Conservation (phyloP, 495 filamentous ascomycete genomes). For the Aspergillus haitiensis region DNA sequence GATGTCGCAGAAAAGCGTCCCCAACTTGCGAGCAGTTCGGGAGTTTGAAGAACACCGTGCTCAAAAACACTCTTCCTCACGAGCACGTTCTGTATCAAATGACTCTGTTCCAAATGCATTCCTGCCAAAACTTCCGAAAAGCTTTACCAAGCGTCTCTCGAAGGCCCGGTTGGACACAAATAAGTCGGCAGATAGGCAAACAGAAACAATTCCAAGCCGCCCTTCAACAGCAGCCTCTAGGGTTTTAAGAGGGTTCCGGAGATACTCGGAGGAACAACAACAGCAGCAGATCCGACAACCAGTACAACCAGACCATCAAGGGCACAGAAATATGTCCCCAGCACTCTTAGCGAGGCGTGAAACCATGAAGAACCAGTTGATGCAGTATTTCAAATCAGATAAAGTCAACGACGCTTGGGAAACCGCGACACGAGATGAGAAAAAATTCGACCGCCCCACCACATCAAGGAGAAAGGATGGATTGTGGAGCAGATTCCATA, state of each 20-base stretch:
- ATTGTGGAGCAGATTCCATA: slow-evolving; percentile 39
- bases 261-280: slow-evolving; percentile 23
- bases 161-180: slow-evolving; percentile 29
- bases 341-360: slow-evolving; percentile 22
- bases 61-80: neutral
- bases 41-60: neutral
- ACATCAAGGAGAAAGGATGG: slow-evolving; percentile 32
- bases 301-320: slow-evolving; percentile 8
- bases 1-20: slow-evolving; percentile 25
- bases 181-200: slow-evolving; percentile 26
- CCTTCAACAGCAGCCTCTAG: slow-evolving; percentile 35
- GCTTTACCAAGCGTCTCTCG: slow-evolving; percentile 33
- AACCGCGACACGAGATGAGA: slow-evolving; percentile 25
- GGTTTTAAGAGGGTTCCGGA: slow-evolving; percentile 26
- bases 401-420: slow-evolving; percentile 45
- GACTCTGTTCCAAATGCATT: slow-evolving; percentile 18
- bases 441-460: slow-evolving; percentile 11
- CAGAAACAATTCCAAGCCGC: slow-evolving; percentile 17
- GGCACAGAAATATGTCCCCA: slow-evolving; percentile 18
- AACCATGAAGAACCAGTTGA: slow-evolving; percentile 40
- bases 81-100: slow-evolving; percentile 15
- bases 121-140: slow-evolving; percentile 27
- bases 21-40: slow-evolving; percentile 19
- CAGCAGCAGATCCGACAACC: slow-evolving; percentile 18
- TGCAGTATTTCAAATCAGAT: slow-evolving; percentile 43